A percentile compares a stretch with the other conserved stretches of the same genome.
phyloP scores from a whole-genome alignment of 2,329 filamentous ascomycete genomes.

The Stagonosporopsis rhizophila region DNA sequence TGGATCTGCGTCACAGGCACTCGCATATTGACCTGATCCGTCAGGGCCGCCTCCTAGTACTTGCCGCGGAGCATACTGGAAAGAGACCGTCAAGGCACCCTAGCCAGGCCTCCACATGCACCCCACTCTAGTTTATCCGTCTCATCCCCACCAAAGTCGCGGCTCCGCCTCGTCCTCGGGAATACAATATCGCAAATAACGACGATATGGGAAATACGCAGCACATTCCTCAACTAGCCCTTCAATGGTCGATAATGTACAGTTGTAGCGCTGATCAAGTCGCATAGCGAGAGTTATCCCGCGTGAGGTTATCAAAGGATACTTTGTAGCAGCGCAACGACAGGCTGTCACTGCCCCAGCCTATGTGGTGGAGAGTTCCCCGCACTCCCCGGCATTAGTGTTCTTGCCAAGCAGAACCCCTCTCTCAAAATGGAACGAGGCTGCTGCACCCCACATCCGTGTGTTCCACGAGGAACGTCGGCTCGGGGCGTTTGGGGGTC shows the following conservation, averaged over 20 bases:
- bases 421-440: constrained; percentile 23
- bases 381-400: constrained; percentile 30
- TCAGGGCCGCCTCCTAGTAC: not conserved
- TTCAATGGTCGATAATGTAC: not conserved
- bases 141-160: not conserved
- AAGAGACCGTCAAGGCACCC: not conserved
- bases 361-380: constrained; percentile 21
- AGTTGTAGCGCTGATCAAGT: not conserved
- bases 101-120: constrained; percentile 9
- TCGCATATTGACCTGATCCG: not conserved
- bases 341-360: not conserved
- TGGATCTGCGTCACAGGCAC: not conserved
- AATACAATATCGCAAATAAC: not conserved
- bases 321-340: not conserved
- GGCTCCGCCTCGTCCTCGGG: not conserved
- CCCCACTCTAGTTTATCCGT: constrained; percentile 5
- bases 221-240: not conserved
- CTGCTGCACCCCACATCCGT: constrained; percentile 47
- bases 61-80: not conserved
- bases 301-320: not conserved
- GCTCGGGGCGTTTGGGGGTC: not conserved
- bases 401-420: constrained; percentile 31
- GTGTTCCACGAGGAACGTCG: constrained; percentile 26
- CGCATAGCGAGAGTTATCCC: not conserved
- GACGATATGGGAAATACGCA: not conserved